Evolutionary conservation across 805 yeast genomes (phyloP).

Genomic region (Sugiyamaella smithiae): DNA sequence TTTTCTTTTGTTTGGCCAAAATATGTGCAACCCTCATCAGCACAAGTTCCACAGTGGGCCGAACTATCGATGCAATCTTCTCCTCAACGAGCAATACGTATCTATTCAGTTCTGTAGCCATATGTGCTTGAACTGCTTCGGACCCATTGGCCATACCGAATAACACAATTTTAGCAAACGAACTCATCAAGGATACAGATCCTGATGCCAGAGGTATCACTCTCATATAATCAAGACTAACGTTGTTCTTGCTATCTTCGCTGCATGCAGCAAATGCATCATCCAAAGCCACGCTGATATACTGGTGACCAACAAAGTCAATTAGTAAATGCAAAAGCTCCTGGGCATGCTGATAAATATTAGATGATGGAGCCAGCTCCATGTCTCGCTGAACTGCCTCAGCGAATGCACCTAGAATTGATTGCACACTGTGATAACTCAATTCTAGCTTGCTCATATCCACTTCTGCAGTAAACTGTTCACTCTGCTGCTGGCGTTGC

Average conservation of each 20-base stretch:
- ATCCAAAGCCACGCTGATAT: slow-evolving; percentile 73
- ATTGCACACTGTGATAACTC: slow-evolving; percentile 51
- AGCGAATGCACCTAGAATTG: slow-evolving; percentile 63
- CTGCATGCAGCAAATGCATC: slow-evolving; percentile 46
- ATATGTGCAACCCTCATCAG: slow-evolving; percentile 49
- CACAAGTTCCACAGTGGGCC: slow-evolving; percentile 54
- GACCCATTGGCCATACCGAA: slow-evolving; percentile 68
- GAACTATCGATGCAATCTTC: slow-evolving; percentile 61
- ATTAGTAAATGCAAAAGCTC: slow-evolving; percentile 67
- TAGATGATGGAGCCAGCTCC: slow-evolving; percentile 58
- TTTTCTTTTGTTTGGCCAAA: slow-evolving; percentile 65
- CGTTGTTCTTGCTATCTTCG: slow-evolving; percentile 27
- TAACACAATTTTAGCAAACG: slow-evolving; percentile 69
- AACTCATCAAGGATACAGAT: slow-evolving; percentile 61
- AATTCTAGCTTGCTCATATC: slow-evolving; percentile 28
- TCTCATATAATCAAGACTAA: slow-evolving; percentile 48
- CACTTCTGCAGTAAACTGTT: not conserved
- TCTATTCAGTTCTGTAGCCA: slow-evolving; percentile 59
- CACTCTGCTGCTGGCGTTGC: not conserved
- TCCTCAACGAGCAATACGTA: slow-evolving; percentile 60
- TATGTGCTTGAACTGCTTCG: slow-evolving; percentile 54
- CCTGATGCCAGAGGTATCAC: slow-evolving; percentile 55
- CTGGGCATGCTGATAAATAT: slow-evolving; percentile 57
- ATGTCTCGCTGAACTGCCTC: slow-evolving; percentile 76
- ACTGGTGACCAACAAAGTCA: slow-evolving; percentile 67